These are phyloP conservation scores for Parasitella parasitica DNA, from an alignment of 371 early-diverging fungal genomes.

Conservation along the genomic window DNA sequence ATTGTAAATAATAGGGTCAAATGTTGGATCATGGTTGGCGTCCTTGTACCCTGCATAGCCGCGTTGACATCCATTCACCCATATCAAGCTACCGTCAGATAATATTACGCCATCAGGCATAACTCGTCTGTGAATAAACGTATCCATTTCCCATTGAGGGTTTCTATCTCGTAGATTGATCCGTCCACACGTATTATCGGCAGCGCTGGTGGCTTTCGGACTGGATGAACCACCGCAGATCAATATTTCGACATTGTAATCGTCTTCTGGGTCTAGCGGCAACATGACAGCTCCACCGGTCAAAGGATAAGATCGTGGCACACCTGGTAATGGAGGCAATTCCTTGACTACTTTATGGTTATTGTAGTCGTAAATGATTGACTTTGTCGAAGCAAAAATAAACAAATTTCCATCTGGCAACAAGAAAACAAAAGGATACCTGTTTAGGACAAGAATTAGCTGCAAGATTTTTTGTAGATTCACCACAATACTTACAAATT, in stretches of 20 bases:
- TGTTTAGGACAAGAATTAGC: background rate
- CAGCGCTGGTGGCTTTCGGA: conserved; percentile 34
- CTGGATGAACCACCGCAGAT: conserved; percentile 62
- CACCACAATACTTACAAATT: conserved; percentile 34
- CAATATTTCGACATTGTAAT: conserved; percentile 59
- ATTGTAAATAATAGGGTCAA: conserved; percentile 60
- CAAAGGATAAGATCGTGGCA: conserved; percentile 63
- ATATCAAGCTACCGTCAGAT: conserved; percentile 59
- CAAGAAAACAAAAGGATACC: conserved; percentile 52
- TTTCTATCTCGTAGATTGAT: conserved; percentile 50
- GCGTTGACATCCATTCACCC: conserved; percentile 63
- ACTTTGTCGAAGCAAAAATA: conserved; percentile 56
- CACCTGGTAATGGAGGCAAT: conserved; percentile 57
- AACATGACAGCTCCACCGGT: conserved; percentile 59
- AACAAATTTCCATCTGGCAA: conserved; percentile 56
- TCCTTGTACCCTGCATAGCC: conserved; percentile 62
- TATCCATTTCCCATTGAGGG: conserved; percentile 62
- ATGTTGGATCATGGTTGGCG: conserved; percentile 54
- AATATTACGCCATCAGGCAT: conserved; percentile 65
- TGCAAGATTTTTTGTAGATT: background rate
- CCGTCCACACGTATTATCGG: conserved; percentile 55
- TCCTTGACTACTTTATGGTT: conserved; percentile 44
- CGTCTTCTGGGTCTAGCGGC: conserved; percentile 57
- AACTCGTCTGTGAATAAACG: conserved; percentile 55
- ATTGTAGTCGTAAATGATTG: conserved; percentile 53